Evolutionary conservation across 306 rosid genomes (phyloP), one percentile per base, ranked within the genome.

Genomic region (Prunus campanulata): DNA sequence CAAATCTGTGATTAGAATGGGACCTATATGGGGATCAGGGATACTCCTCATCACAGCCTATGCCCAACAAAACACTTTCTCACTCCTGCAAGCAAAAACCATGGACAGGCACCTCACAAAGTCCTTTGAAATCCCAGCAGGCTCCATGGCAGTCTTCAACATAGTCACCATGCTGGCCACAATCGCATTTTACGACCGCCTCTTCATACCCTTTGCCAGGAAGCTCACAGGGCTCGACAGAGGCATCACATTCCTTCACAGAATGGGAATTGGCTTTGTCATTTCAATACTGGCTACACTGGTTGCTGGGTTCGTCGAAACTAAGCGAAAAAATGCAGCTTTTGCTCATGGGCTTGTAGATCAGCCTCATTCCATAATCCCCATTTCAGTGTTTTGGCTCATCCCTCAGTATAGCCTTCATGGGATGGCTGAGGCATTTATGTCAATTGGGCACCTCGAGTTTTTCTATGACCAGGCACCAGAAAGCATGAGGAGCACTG

Each of bases 11-110:
- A 89, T 95, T 20, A 70, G 99, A 59, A 95, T 95, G 99, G 97
- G 93, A 12, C 99, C 99, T 5, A 95, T 95, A 65, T 92, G 99
- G 99, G 99, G 92, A 2, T 70, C 99, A 60, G 97, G 97, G 4
- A 91, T 92, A n/a, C 76, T 95, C 44, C 90, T 95, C 20, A 89
- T 91, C 68, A 95, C 99, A 60, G 99, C 99, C 66, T 92, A 95
- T 51, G 85, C 96, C 22, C 99, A 95, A 56, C 99, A 95, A 72
- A 1, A 70, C 88, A 95, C 99, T 1, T 95, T 92, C 83, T 89
- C 97, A 0, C 93, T 95, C 39, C 85, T 77, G 32, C 99, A 95
- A 78, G 99, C 97, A 73, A 85, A 91, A 73, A 87, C 96, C 60
- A 95, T 95, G 99, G 68, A 95, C 82, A 74, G 99, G 20, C 91